phyloP scores from a whole-genome alignment of 116 monocot species.

The Phalaenopsis hybrid region DNA sequence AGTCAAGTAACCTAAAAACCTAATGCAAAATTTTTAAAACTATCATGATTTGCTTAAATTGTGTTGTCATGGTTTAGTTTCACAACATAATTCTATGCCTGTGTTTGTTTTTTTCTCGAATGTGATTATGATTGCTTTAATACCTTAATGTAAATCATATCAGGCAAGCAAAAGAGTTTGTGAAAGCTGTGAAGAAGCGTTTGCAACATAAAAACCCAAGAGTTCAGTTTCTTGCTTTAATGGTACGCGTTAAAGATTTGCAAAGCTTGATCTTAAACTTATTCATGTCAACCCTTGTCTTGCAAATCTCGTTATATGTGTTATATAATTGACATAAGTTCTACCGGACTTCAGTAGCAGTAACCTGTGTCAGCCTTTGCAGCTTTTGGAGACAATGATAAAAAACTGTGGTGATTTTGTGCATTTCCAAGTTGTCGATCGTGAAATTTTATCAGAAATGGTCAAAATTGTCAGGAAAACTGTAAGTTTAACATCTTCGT shows the following conservation, averaged over 20 bases:
- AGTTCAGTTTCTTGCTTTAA: constrained; percentile 80
- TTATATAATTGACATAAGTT: background rate
- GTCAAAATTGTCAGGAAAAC: constrained; percentile 62
- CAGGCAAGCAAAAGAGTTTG: constrained; percentile 21
- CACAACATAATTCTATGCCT: background rate
- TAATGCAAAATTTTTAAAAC: background rate
- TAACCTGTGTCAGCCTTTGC: constrained; percentile 16
- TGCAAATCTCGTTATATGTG: background rate
- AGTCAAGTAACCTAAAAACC: background rate
- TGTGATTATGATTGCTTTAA: background rate
- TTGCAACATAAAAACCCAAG: constrained; percentile 63
- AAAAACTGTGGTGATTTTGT: constrained; percentile 78
- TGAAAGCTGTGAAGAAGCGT: constrained; percentile 65
- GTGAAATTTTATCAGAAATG: constrained; percentile 71
- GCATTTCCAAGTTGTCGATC: constrained; percentile 63
- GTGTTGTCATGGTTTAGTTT: background rate
- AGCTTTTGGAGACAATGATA: constrained; percentile 70
- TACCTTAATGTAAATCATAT: constrained; percentile 3
- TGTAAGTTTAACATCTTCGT: constrained; percentile 19
- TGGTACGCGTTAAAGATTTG: constrained; percentile 39
- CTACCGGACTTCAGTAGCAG: constrained; percentile 8
- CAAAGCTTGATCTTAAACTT: background rate
- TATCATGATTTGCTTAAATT: background rate
- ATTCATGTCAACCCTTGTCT: background rate
- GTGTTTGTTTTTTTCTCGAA: background rate